These are phyloP conservation scores for Spathaspora passalidarum DNA, from an alignment of 805 yeast species.

Conservation along the genomic window DNA sequence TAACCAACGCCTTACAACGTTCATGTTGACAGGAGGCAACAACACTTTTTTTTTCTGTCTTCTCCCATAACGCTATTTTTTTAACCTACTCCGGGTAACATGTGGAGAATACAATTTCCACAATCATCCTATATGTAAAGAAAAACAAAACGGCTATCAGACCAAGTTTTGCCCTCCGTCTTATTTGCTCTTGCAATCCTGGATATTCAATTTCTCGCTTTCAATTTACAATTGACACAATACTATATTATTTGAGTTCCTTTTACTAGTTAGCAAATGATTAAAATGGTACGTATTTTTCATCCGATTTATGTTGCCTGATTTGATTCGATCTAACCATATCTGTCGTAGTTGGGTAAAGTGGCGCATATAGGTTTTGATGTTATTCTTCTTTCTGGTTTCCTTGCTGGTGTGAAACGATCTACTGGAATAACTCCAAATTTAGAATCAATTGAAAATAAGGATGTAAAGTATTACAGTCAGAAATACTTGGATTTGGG, in stretches of 20 bases:
- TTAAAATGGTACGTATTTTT: constrained; percentile 2
- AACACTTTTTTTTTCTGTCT: neutral
- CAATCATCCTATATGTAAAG: too few relatives aligned
- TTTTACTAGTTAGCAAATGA: neutral
- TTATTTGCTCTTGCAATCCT: too few relatives aligned
- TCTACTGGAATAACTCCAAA: constrained; percentile 66
- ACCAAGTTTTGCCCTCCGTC: neutral
- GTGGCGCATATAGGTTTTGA: constrained; percentile 57
- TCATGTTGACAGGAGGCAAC: neutral
- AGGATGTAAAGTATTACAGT: constrained; percentile 49
- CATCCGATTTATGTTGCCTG: neutral
- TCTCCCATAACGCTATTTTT: neutral
- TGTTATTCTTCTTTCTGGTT: constrained; percentile 59
- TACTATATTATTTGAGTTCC: neutral
- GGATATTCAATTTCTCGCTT: too few relatives aligned
- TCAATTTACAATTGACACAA: neutral
- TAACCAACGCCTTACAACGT: neutral
- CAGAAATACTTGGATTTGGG: constrained; percentile 76
- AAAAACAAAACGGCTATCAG: neutral
- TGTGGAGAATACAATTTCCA: too few relatives aligned
- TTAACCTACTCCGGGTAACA: neutral
- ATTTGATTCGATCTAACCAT: neutral
- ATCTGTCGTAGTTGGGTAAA: constrained; percentile 35
- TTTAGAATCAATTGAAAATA: constrained; percentile 40
- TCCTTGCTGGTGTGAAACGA: constrained; percentile 70